These are phyloP conservation scores for Xerophyta viscosa DNA, from an alignment of 106 monocot species.

Conservation along the genomic window DNA sequence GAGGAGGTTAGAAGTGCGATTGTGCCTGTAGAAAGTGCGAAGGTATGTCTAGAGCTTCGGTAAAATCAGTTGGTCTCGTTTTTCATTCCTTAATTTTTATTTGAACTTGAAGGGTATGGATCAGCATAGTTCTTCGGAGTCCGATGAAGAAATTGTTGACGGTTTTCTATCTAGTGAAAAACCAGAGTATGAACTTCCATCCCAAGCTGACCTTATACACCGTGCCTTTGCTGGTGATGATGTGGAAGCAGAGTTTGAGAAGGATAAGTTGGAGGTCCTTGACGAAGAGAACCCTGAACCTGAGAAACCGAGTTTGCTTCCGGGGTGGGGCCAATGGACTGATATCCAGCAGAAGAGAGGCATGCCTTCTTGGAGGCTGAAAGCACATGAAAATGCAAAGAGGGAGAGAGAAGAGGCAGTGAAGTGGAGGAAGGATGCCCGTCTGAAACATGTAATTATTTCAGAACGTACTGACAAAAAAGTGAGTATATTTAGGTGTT, in stretches of 20 bases:
- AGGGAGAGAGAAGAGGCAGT: conserved; percentile 79
- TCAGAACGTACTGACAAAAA: conserved; percentile 82
- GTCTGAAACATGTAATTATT: conserved; percentile 86
- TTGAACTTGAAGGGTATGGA: conserved; percentile 23
- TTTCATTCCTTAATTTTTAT: not conserved
- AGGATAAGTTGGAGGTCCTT: conserved; percentile 60
- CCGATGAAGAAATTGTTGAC: conserved; percentile 84
- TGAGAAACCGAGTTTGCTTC: conserved; percentile 82
- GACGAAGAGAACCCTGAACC: conserved; percentile 90
- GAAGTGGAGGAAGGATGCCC: conserved; percentile 86
- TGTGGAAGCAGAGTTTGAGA: conserved; percentile 86
- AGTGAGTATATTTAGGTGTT: no score
- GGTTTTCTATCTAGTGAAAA: conserved; percentile 40
- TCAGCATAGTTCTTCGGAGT: conserved; percentile 47
- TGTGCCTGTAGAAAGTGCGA: not conserved
- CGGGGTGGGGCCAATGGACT: conserved; percentile 99
- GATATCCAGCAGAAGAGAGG: conserved; percentile 80
- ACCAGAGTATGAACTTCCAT: conserved; percentile 58
- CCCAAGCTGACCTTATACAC: conserved; percentile 61
- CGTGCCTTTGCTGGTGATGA: conserved; percentile 87
- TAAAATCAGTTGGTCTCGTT: conserved; percentile 1
- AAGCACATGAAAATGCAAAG: conserved; percentile 76
- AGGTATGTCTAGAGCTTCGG: conserved; percentile 22
- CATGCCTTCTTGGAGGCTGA: conserved; percentile 68
- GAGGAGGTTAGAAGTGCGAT: conserved; percentile 4